Conservation (phyloP, 148 eudicot species). For the Vaccinium corymbosum region DNA sequence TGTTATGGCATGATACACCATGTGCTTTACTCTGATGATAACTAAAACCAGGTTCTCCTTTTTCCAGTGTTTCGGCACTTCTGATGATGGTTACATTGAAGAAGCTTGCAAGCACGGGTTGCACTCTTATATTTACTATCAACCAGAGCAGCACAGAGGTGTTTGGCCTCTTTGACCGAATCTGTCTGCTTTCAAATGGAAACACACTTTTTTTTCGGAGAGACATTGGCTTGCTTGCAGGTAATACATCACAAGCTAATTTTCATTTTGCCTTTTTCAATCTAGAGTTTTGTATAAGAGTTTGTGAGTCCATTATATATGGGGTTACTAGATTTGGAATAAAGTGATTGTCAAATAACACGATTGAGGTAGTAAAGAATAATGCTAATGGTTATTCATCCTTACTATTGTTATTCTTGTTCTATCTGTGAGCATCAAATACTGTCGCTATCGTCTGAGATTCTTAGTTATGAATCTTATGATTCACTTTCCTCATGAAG, state of each 20-base stretch:
- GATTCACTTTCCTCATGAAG: not conserved
- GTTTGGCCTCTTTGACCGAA: conserved; percentile 94
- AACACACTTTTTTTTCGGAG: conserved; percentile 94
- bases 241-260: conserved; percentile 28
- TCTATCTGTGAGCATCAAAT: not conserved
- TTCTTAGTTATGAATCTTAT: not conserved
- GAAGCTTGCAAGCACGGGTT: conserved; percentile 93
- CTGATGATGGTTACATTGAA: conserved; percentile 98
- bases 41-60: conserved; percentile 4
- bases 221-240: conserved; percentile 96
- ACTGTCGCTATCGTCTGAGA: not conserved
- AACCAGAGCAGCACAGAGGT: conserved; percentile 99
- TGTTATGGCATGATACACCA: not conserved
- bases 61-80: conserved; percentile 89
- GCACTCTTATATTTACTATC: conserved; percentile 90
- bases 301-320: conserved; percentile 1
- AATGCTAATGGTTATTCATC: not conserved
- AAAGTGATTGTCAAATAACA: not conserved
- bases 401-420: not conserved
- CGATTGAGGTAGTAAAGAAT: not conserved
- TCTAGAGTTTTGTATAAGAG: not conserved
- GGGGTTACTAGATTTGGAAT: not conserved
- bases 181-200: conserved; percentile 95
- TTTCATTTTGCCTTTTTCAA: not conserved
- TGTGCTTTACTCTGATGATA: conserved; percentile 9